Percentiles rank a stretch among this genome's conserved stretches.
Conservation (phyloP, 441 rosid species). For the Pelargonium australe region DNA sequence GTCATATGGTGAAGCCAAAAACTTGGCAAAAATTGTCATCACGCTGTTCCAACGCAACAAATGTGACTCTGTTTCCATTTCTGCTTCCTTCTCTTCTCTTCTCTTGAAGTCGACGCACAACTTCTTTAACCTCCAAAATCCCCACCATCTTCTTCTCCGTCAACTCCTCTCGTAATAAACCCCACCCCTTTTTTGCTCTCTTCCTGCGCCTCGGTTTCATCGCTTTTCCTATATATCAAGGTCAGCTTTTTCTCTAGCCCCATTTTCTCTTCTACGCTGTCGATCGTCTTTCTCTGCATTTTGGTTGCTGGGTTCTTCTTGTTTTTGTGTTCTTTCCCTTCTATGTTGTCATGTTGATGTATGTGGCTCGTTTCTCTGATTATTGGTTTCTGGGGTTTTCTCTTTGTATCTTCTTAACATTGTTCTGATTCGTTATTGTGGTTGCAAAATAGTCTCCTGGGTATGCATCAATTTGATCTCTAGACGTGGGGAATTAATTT, state of each 20-base stretch:
- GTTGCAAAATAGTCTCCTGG: neutral
- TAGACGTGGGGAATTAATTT: neutral
- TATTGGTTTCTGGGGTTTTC: neutral
- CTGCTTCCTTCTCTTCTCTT: neutral
- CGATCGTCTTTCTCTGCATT: constrained; percentile 7
- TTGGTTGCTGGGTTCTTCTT: constrained; percentile 23
- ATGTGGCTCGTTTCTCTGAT: constrained; percentile 1
- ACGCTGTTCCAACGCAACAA: constrained; percentile 4
- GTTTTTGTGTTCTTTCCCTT: constrained; percentile 9
- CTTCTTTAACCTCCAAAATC: neutral
- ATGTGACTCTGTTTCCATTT: neutral
- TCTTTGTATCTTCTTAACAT: neutral
- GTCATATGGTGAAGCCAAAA: neutral
- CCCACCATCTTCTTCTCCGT: constrained; percentile 31
- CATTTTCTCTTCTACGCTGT: neutral
- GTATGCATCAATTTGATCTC: neutral
- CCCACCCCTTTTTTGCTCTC: neutral
- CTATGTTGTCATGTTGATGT: constrained; percentile 8
- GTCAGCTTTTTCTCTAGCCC: constrained; percentile 6
- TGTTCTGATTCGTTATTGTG: neutral
- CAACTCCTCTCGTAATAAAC: constrained; percentile 26
- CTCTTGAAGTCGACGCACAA: constrained; percentile 11
- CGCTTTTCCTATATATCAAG: constrained; percentile 27
- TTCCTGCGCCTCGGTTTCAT: constrained; percentile 25
- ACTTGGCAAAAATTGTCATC: constrained; percentile 6